Base-by-base conservation (phyloP, 225 moss, liverwort and hornwort species). In the Ulota crispa region DNA sequence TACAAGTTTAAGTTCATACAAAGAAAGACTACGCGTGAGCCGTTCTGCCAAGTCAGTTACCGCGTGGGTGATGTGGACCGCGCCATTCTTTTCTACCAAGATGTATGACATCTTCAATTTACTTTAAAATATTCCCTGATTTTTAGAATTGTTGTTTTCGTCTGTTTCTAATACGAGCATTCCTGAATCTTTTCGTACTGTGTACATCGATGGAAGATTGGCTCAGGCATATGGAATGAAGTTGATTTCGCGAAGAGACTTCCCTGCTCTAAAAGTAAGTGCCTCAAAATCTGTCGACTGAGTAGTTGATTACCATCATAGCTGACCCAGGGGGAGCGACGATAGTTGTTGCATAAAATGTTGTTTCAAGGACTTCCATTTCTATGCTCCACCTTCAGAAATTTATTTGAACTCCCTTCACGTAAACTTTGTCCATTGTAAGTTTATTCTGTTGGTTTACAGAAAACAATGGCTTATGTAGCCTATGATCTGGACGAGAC, bases 41-140 rank as follows among this genome's bases (percentile, higher is more conserved):
- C 86, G 6, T 83, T 88, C 1, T 86, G 85, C 64, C 83, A 88
- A 88, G 64, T 88, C 59, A 88, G 81, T 86, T 83, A 63, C 54
- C 59, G 71, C 1, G 81, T 86, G 36, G 86, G 6, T 5, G 75
- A 88, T 56, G 11, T 83, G 26, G 81, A 86, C 50, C 70, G 78
- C 2, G 73, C 83, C 41, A 79, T 86, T 65, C 78, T 83, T 52
- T 88, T 81, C 81, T 75, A 88, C 14, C 81, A 88, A 83, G 78
- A 88, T 83, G 86, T 86, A 86, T 41, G 75, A 12, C 61, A 34
- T 30, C 68, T 65, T 20, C 42, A n/a, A 70, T 19, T 37, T 23
- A 4, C 34, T 43, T 68, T 31, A 73, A 73, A 41, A 26, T 27
- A 52, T 34, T 60, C 36, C 11, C 62, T 60, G 19, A 50, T 34